phyloP scores from a whole-genome alignment of 306 rosid genomes.

The Mucuna pruriens region DNA sequence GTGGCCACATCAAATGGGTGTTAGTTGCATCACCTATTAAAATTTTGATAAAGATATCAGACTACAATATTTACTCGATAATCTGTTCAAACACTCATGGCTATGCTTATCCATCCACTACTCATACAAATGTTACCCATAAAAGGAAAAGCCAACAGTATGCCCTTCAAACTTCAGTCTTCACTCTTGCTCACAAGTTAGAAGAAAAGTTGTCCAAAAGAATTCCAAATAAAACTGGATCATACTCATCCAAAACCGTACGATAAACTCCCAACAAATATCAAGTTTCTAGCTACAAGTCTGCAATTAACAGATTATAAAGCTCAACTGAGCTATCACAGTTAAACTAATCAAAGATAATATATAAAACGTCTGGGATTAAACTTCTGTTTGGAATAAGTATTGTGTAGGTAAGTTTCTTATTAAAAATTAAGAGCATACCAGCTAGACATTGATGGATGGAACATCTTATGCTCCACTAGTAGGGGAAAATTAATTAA shows the following conservation, averaged over 20 bases:
- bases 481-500: constrained; percentile 9
- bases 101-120: not conserved
- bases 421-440: not conserved
- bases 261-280: not conserved
- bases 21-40: too few species aligned
- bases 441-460: not conserved
- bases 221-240: not conserved
- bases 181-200: not conserved
- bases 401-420: not conserved
- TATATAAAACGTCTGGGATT: not conserved
- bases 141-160: constrained; percentile 18
- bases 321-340: not conserved
- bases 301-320: constrained; percentile 25
- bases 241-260: not conserved
- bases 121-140: not conserved
- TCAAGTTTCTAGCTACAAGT: constrained; percentile 27
- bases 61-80: not conserved
- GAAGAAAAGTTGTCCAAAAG: constrained; percentile 1
- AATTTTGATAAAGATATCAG: too few species aligned
- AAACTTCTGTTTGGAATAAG: not conserved
- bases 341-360: not conserved
- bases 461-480: not conserved
- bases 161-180: not conserved
- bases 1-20: too few species aligned
- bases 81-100: not conserved